These are phyloP conservation scores for Bassia scoparia DNA, from an alignment of 148 eudicot genomes.

Conservation along the genomic window DNA sequence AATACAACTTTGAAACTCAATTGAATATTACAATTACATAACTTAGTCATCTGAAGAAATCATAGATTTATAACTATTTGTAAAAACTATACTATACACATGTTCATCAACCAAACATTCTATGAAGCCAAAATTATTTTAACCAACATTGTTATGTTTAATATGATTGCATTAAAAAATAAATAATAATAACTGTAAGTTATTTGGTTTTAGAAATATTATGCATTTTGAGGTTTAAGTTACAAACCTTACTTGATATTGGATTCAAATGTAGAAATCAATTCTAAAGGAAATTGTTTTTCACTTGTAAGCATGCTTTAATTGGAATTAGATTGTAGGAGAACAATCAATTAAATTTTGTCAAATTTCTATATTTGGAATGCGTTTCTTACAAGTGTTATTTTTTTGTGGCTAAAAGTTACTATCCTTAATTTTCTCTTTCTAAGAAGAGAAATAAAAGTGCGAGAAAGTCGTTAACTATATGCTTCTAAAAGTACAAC, in stretches of 20 bases:
- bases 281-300: neutral
- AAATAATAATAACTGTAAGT: neutral
- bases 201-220: neutral
- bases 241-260: neutral
- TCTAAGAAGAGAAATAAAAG: neutral
- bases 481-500: neutral
- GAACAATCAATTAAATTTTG: neutral
- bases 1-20: no score
- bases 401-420: neutral
- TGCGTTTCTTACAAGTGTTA: neutral
- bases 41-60: no score
- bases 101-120: no score
- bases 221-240: neutral
- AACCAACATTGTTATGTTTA: no score
- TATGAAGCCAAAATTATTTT: no score
- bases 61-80: no score
- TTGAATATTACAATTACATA: no score
- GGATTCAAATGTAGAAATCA: neutral
- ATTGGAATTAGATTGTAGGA: conserved; percentile 1
- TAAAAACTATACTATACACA: no score
- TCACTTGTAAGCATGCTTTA: neutral
- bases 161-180: neutral
- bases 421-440: conserved; percentile 6
- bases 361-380: conserved; percentile 5
- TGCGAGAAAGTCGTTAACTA: neutral